These are phyloP conservation scores for Leishmania major DNA, from an alignment of 208 protist species.

Conservation along the genomic window DNA sequence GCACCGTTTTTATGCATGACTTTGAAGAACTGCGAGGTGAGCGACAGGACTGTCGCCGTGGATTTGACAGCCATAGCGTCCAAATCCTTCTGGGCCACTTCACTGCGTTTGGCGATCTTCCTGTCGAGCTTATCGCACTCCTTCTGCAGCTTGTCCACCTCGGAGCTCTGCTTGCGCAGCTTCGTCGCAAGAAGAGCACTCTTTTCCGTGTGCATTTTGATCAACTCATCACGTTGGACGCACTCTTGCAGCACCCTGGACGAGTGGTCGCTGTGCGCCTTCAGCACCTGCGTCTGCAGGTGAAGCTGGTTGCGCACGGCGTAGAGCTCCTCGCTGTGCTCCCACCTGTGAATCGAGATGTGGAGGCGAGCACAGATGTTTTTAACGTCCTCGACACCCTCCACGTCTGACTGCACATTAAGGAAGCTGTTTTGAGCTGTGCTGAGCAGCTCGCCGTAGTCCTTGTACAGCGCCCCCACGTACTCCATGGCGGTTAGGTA, in stretches of 20 bases:
- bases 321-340: slow-evolving; percentile 13
- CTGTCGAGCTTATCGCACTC: slow-evolving; percentile 9
- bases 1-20: slow-evolving; percentile 13
- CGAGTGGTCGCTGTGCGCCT: neutral
- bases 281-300: slow-evolving; percentile 13
- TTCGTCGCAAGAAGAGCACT: neutral
- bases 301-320: slow-evolving; percentile 15
- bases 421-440: neutral
- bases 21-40: slow-evolving; percentile 15
- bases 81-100: neutral
- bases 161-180: slow-evolving; percentile 5
- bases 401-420: neutral
- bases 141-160: slow-evolving; percentile 13
- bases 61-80: slow-evolving; percentile 10
- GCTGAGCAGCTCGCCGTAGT: slow-evolving; percentile 17
- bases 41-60: neutral
- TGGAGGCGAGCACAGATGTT: neutral
- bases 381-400: slow-evolving; percentile 3
- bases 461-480: slow-evolving; percentile 14
- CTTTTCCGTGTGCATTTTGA: neutral
- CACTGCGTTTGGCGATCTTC: neutral
- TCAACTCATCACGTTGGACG: slow-evolving; percentile 6
- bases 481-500: slow-evolving; percentile 23
- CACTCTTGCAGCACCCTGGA: slow-evolving; percentile 10
- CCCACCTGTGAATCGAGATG: slow-evolving; percentile 11